Conservation (phyloP, 2,329 filamentous ascomycete genomes). For the Cryphonectria radicalis region DNA sequence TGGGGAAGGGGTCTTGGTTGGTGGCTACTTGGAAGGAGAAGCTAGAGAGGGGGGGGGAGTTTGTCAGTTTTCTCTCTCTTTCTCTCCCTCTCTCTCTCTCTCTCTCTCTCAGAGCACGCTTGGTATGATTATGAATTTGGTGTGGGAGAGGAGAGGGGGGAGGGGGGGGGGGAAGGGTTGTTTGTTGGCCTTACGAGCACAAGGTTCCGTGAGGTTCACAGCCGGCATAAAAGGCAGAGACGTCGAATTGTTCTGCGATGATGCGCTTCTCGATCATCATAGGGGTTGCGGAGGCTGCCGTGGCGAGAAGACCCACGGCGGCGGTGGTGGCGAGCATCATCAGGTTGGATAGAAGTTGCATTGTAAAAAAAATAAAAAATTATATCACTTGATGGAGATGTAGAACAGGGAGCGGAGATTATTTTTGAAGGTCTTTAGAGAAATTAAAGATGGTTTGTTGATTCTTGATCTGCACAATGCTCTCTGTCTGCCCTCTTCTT, state of each 20-base stretch:
- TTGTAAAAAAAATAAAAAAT: background rate
- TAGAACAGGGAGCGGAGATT: background rate
- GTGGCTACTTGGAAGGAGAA: slow-evolving; percentile 31
- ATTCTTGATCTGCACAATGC: background rate
- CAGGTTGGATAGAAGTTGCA: slow-evolving; percentile 35
- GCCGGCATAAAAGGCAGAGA: slow-evolving; percentile 36
- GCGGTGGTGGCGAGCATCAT: slow-evolving; percentile 37
- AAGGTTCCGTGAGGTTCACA: slow-evolving; percentile 37
- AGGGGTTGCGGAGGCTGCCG: slow-evolving; percentile 32
- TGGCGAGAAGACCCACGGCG: slow-evolving; percentile 31
- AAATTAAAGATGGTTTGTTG: background rate
- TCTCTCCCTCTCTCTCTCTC: background rate
- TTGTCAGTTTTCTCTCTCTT: background rate
- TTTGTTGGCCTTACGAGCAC: slow-evolving; percentile 33
- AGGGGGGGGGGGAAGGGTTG: slow-evolving; percentile 23
- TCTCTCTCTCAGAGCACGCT: too few relatives aligned
- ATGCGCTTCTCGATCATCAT: slow-evolving; percentile 28
- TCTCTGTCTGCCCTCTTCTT: background rate
- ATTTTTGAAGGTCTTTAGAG: background rate
- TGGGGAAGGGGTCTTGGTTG: slow-evolving; percentile 27
- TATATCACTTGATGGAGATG: too few relatives aligned
- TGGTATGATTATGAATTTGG: background rate
- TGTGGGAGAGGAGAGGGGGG: background rate
- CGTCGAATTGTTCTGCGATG: slow-evolving; percentile 34
- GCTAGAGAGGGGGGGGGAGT: slow-evolving; percentile 9